A percentile compares a stretch with the other conserved stretches of the same genome.
Conservation (phyloP, 1,284 basidiomycete species). For the Malassezia sp. region DNA sequence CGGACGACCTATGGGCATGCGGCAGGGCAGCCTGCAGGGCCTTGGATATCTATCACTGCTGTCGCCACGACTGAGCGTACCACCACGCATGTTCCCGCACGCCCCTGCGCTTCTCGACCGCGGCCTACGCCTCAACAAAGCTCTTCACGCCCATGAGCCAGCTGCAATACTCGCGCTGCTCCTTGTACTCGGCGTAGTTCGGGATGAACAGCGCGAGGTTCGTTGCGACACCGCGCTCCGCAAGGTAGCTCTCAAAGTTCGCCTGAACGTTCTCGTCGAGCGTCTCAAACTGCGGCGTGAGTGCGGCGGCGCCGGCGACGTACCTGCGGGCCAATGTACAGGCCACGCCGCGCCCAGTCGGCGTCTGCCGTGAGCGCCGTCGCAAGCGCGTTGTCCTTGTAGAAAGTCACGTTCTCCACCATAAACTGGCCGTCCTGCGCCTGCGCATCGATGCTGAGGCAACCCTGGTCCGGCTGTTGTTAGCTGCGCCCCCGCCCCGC, state of each 20-base stretch:
- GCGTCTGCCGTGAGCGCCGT: constrained; percentile 72
- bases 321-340: constrained; percentile 88
- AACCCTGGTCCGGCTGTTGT: constrained; percentile 50
- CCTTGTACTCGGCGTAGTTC: constrained; percentile 45
- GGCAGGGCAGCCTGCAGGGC: too few relatives aligned
- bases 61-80: background rate
- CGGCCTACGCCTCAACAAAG: constrained; percentile 61
- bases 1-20: too few relatives aligned
- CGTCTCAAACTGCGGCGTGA: constrained; percentile 84
- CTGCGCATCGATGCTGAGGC: constrained; percentile 39
- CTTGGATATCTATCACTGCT: constrained; percentile 7
- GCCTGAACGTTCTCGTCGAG: constrained; percentile 76
- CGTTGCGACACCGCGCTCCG: constrained; percentile 77
- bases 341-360: constrained; percentile 79
- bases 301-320: too few relatives aligned
- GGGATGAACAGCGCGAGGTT: constrained; percentile 53
- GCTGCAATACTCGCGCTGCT: constrained; percentile 65
- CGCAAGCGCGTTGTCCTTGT: constrained; percentile 62
- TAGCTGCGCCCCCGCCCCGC: too few relatives aligned
- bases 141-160: constrained; percentile 76
- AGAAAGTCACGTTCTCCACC: constrained; percentile 80
- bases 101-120: background rate
- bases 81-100: too few relatives aligned
- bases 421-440: constrained; percentile 63
- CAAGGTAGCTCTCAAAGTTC: constrained; percentile 68